Base-by-base conservation (phyloP, 768 basidiomycete species). In the Lentinula sp. region DNA sequence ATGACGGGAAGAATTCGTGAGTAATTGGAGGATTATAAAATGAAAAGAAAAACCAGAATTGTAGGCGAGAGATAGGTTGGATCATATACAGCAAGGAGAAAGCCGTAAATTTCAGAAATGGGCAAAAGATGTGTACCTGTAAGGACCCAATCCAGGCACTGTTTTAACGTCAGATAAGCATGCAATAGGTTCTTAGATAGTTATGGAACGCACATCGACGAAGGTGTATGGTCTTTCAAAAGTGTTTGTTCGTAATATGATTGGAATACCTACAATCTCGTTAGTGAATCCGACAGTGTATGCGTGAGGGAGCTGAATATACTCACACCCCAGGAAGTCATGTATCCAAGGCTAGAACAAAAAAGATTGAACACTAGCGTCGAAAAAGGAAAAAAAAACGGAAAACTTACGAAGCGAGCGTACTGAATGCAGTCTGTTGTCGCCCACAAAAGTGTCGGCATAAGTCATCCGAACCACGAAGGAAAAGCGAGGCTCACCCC, bases 111-210 rank as follows among this genome's bases (percentile, higher is more conserved):
- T 43, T 8, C 42, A 43, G 42, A 43, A 5, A 43, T 8, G 16
- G 37, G 37, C 37, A 13, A 39, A 23, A 15, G n/a, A 16, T 34
- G 8, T 13, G 3, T 50, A 79, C 83, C 71, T 84, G 82, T n/a
- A 78, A 63, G 5, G 84, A 84, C 13, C 84, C 83, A 10, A 84
- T 84, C 83, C 83, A 84, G 49, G 82, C 79, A 23, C 83, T 46
- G 32, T 13, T 35, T 21, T 10, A 9, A 21, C n/a, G 42, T 11
- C 11, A 52, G 49, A 35, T 21, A 50, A 8, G 3, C 5, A 31
- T 4, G 54, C 31, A 28, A 1, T n/a, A 23, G 15, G 4, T 11
- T n/a, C 4, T 28, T 3, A 39, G 28, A 31, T 50, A 23, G 1
- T 23, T 23, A 40, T 5, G 7, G 42, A 45, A n/a, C 4, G 11